Evolutionary conservation across 306 rosid genomes (phyloP), one percentile per base, ranked within the genome.

Genomic region (Cucurbita argyrosperma): DNA sequence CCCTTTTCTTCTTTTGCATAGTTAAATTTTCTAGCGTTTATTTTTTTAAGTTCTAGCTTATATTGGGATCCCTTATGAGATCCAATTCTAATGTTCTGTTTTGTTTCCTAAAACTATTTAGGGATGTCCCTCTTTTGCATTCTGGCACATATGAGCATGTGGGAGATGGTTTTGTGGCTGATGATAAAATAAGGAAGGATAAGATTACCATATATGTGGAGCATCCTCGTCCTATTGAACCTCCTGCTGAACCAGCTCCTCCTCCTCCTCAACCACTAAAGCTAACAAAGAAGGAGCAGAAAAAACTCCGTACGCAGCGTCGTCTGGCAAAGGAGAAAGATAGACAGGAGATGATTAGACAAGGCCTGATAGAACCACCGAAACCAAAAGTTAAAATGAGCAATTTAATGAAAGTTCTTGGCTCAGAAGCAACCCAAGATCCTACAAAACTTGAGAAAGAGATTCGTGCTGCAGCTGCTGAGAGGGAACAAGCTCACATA

Each of bases 231-330:
- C 97, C 98, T 37, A 90, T 93, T 62, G 98, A 93, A 67, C 98
- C 98, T 43, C 98, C 98, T 67, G 89, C 81, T n/a, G 98, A 93
- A 79, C 90, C 96, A 63, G 87, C 94, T 71, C 97, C 96, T 37
- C 98, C 98, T 21, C 98, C 98, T n/a, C 98, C 97, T 76, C 97
- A 93, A 80, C 98, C 98, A 4, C 85, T 93, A 74, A 93, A 93
- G 85, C 83, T 93, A 76, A 93, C 98, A 37, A 89, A 90, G 88
- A 90, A 89, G 75, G 98, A 93, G 71, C 98, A 89, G 90, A 93
- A 93, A 83, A 93, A 93, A 83, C 90, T 93, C 49, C 88, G 98
- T 4, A 93, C 98, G 46, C 98, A 93, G 76, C 83, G 90, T 37
- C 97, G 98, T 38, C 78, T 93, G 75, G 97, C 90, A 4, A 87